Base-by-base conservation (phyloP, 2,329 filamentous ascomycete genomes). In the Neonectria magnoliae region DNA sequence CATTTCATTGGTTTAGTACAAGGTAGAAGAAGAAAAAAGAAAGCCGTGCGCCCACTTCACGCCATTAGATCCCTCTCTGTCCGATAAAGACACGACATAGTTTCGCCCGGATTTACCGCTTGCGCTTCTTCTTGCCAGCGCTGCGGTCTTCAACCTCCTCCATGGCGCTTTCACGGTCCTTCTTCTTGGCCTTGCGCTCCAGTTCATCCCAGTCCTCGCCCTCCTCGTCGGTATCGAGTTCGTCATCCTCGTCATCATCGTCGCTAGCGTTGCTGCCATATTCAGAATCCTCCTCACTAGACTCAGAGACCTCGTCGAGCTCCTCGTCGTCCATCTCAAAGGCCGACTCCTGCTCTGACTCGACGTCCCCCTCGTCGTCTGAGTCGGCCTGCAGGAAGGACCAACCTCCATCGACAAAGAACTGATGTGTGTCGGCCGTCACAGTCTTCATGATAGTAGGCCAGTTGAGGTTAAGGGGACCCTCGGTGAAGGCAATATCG, bases 401-500 rank as follows among this genome's bases (percentile, higher is more conserved):
- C 96, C 96, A 99, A 50, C 96, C 96, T 33, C 97, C 96, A 69
- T 98, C 95, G 4, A 87, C 88, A 80, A 98, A 99, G 88, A 99
- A 99, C 72, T 91, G 89, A 77, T 99, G 95, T 2, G 96, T 93
- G 77, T 99, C 94, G 38, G 92, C 90, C 20, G 92, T 95, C 27
- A 99, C 94, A 0, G 96, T 99, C 86, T 99, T 99, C 94, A 99
- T 99, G 77, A 99, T 99, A 16, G 94, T 97, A 11, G 93, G 92
- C 96, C 96, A 99, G 85, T 98, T 98, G 62, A 99, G 86, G 82
- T 99, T 99, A 71, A 99, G 89, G 1, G 95, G 96, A 62, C 96
- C 96, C 80, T 99, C 97, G 13, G 90, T 92, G 83, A 91, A 98
- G 18, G 96, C 91, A 76, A 99, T 97, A 76, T 99, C 95, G 52